Conservation (phyloP, 2,329 filamentous ascomycete genomes). For the Penicillium sp. region DNA sequence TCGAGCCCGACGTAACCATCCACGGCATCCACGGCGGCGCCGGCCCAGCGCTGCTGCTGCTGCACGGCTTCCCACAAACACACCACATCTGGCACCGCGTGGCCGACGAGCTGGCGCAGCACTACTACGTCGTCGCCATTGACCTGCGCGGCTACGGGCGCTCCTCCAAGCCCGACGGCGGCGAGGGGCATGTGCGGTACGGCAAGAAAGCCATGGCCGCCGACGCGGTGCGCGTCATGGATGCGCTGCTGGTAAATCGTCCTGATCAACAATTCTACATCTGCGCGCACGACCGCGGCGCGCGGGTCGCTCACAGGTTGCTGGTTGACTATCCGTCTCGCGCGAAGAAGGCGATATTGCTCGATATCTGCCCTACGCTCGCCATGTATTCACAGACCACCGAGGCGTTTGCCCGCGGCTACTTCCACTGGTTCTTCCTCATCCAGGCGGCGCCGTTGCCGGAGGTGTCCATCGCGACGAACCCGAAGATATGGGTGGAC, state of each 20-base stretch:
- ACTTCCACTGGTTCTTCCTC: slow-evolving; percentile 60
- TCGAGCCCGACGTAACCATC: slow-evolving; percentile 40
- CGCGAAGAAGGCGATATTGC: slow-evolving; percentile 42
- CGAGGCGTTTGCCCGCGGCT: slow-evolving; percentile 44
- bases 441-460: slow-evolving; percentile 52
- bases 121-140: slow-evolving; percentile 44
- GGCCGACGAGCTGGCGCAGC: slow-evolving; percentile 34
- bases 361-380: slow-evolving; percentile 55
- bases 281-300: slow-evolving; percentile 57
- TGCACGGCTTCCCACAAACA: slow-evolving; percentile 54
- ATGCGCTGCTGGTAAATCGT: not conserved
- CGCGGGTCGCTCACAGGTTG: slow-evolving; percentile 53
- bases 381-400: slow-evolving; percentile 49
- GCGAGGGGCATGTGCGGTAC: slow-evolving; percentile 31
- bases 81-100: slow-evolving; percentile 52
- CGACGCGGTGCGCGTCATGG: slow-evolving; percentile 48
- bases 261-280: slow-evolving; percentile 42
- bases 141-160: slow-evolving; percentile 53
- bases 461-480: slow-evolving; percentile 43
- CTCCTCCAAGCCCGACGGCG: slow-evolving; percentile 44
- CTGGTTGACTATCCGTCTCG: slow-evolving; percentile 45
- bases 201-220: slow-evolving; percentile 49
- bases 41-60: slow-evolving; percentile 43
- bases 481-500: slow-evolving; percentile 40
- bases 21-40: slow-evolving; percentile 38